A percentile compares a stretch with the other conserved stretches of the same genome.
phyloP scores from a whole-genome alignment of 1,284 basidiomycete genomes.

The Stygiomarasmius scandens region DNA sequence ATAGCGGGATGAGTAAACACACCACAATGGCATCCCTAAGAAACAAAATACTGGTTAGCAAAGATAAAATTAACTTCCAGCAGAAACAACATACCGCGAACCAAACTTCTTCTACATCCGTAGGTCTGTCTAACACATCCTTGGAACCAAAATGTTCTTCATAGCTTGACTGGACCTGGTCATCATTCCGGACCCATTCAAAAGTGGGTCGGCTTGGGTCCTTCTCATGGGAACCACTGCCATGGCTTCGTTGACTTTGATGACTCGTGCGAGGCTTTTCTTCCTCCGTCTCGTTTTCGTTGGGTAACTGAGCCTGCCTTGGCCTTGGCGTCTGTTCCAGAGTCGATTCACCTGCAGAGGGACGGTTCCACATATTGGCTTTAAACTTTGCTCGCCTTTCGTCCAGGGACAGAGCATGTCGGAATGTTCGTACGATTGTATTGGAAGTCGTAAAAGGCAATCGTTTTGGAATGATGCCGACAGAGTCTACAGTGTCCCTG shows the following conservation, averaged over 20 bases:
- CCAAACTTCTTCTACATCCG: conserved; percentile 28
- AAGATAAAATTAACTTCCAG: conserved; percentile 17
- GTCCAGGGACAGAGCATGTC: conserved; percentile 54
- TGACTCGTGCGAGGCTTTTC: neutral
- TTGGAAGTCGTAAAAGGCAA: conserved; percentile 55
- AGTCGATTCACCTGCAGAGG: conserved; percentile 27
- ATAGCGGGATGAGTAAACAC: neutral
- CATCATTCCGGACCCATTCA: conserved; percentile 10
- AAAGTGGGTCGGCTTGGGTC: conserved; percentile 3
- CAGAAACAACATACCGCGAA: conserved; percentile 28
- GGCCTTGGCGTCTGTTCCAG: conserved; percentile 7
- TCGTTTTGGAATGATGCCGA: conserved; percentile 51
- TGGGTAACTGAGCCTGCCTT: neutral
- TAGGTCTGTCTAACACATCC: conserved; percentile 3
- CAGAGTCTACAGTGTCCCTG: conserved; percentile 55
- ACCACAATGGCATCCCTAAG: conserved; percentile 14
- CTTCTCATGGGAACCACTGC: conserved; percentile 2
- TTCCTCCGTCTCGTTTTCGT: neutral
- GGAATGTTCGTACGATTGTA: conserved; percentile 49
- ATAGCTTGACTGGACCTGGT: conserved; percentile 1
- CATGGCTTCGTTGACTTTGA: conserved; percentile 1
- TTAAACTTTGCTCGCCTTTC: conserved; percentile 54
- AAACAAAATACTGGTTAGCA: neutral
- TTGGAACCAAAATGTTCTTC: conserved; percentile 9
- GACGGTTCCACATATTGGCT: conserved; percentile 41